Evolutionary conservation across 129 eudicot genomes (phyloP), one percentile per base, ranked within the genome.

Genomic region (Dittrichia graveolens): DNA sequence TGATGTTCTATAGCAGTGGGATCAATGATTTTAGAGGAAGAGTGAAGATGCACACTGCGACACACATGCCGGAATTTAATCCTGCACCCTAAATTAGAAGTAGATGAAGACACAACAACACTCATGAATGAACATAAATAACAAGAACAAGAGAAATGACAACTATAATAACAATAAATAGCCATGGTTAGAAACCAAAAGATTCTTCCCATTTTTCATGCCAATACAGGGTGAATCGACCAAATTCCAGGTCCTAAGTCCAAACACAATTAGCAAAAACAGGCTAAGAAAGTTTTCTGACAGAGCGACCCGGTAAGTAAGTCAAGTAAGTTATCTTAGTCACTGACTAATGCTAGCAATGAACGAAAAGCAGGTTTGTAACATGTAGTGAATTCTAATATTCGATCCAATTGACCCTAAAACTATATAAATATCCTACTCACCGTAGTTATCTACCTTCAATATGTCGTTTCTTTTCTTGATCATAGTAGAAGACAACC

Each of bases 381-480:
- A 46, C 14, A 53, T 72, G 35, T 47, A 73, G 14, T 2, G 14
- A 5, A 9, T 24, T 37, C 62, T 52, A 13, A 13, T 54, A 12
- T 13, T 40, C 55, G 62, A 15, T 61, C 75, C 35, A 52, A 77
- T 67, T 42, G n/a, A 62, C 31, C 54, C 83, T 54, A 61, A 67
- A 64, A 34, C 81, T 56, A 74, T 5, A 68, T 68, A 85, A 47
- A 54, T 44, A 69, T 57, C 83, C 77, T 73, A 89, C 95, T 89
- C 92, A 85, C 92, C 87, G 66, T 82, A 89, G 78, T 61, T 37
- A 80, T 83, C 89, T 89, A 89, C 98, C 98, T 93, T 93, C 95
- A 79, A 93, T 87, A 78, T 86, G 96, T 1, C 81, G 90, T 73
- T 82, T 87, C 84, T 93, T 93, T 81, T 87, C 95, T 48, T 80